Base-by-base conservation (phyloP, 441 rosid species). In the Adansonia grandidieri region DNA sequence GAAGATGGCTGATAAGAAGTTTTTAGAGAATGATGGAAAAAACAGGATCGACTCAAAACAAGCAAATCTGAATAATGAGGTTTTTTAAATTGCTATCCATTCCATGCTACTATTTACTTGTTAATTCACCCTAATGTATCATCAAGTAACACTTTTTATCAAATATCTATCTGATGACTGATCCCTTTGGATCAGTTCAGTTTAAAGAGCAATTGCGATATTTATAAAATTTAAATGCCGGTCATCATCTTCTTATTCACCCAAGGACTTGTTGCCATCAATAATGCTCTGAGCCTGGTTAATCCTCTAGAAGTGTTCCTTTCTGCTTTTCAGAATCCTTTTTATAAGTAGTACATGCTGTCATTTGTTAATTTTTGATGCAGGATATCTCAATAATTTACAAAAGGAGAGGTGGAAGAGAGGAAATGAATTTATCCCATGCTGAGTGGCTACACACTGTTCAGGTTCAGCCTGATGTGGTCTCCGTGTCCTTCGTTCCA, bases 351-450 rank as follows among this genome's bases (percentile, higher is more conserved):
- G 17, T 11, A 14, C 73, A 71, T 53, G 75, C 7, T 71, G 24
- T 85, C 76, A 75, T 61, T 81, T 69, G 19, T 37, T 37, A 40
- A 56, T 75, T 51, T 53, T 28, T 8, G 14, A 63, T 87, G 89
- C 89, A 97, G 98, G 98, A 93, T 78, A 82, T 91, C 53, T 84
- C 82, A 51, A 86, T 85, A 78, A 88, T 89, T 85, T 83, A 88
- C 88, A 93, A 87, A 86, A 90, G 98, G 83, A 91, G 98, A 82
- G 98, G 98, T 71, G 98, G 99, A 79, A 89, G 77, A 78, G 97
- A 87, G 75, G 83, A 80, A 74, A 82, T 87, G 77, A 85, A 70
- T 76, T 83, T 91, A 63, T 84, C 92, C 75, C 98, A 96, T 79
- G 86, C 89, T 74, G 94, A 93, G 63, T 96, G 99, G 99, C 84